These are phyloP conservation scores for Galerina marginata DNA, from an alignment of 768 basidiomycete genomes.

Conservation along the genomic window DNA sequence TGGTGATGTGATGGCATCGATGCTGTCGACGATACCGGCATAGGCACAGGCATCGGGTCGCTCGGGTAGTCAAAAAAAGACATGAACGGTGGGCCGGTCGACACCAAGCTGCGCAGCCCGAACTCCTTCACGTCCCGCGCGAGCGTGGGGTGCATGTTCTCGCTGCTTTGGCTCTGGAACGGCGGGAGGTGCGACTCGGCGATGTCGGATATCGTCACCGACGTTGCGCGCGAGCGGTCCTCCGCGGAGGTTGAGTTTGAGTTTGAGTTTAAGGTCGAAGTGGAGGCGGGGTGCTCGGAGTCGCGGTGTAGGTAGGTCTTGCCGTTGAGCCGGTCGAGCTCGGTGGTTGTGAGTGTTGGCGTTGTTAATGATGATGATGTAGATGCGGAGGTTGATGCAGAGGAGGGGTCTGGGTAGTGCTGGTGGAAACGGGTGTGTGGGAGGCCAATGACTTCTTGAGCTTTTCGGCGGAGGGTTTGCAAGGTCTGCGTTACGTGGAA, in stretches of 20 bases:
- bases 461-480: constrained; percentile 46
- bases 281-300: constrained; percentile 15
- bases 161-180: constrained; percentile 8
- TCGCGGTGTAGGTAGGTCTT: constrained; percentile 41
- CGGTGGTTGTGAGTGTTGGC: constrained; percentile 39
- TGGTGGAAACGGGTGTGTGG: constrained; percentile 22
- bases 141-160: constrained; percentile 54
- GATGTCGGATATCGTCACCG: constrained; percentile 28
- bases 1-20: neutral
- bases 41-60: constrained; percentile 2
- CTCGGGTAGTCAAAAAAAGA: constrained; percentile 23
- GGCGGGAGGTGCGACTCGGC: constrained; percentile 12
- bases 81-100: constrained; percentile 10
- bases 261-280: constrained; percentile 1
- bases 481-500: constrained; percentile 26
- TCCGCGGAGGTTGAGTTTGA: constrained; percentile 10
- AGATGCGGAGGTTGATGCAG: no score
- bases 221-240: constrained; percentile 24
- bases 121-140: constrained; percentile 58
- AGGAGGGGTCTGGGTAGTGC: constrained; percentile 1
- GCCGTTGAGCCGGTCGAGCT: constrained; percentile 62
- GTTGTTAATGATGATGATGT: constrained; percentile 17
- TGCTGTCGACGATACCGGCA: neutral
- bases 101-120: constrained; percentile 11
- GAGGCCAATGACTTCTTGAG: constrained; percentile 44